Percentiles rank a stretch among this genome's conserved stretches.
These are phyloP conservation scores for Emydomyces testavorans DNA, from an alignment of 2,329 filamentous ascomycete genomes.

Conservation along the genomic window DNA sequence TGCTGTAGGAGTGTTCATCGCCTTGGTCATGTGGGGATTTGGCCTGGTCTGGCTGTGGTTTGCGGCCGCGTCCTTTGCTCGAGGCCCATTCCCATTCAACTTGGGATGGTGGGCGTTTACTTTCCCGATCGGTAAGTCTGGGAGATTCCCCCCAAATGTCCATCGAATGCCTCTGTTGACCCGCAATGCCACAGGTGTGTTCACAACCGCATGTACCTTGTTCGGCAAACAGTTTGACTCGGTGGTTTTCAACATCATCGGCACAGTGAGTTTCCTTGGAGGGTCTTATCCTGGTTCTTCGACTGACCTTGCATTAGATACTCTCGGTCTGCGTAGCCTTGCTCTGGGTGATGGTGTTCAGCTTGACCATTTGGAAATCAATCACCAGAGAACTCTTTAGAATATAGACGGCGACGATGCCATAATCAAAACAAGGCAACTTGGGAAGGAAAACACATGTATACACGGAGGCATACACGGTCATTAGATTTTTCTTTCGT, in stretches of 20 bases:
- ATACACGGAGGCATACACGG: no score
- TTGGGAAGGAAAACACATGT: no score
- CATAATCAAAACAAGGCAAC: no score
- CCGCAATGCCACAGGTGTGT: conserved; percentile 9
- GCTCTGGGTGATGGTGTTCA: conserved; percentile 15
- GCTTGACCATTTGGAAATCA: conserved; percentile 14
- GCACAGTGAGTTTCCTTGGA: conserved; percentile 12
- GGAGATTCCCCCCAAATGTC: not conserved
- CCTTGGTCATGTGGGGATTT: conserved; percentile 47
- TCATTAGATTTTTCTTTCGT: no score
- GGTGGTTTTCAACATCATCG: conserved; percentile 14
- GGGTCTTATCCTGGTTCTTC: not conserved
- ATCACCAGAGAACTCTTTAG: conserved; percentile 15
- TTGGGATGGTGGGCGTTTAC: conserved; percentile 51
- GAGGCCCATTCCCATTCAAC: conserved; percentile 43
- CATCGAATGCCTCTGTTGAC: not conserved
- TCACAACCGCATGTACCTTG: conserved; percentile 15
- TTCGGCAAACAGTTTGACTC: conserved; percentile 15
- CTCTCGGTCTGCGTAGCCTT: conserved; percentile 12
- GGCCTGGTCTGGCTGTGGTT: conserved; percentile 45
- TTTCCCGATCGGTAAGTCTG: conserved; percentile 39
- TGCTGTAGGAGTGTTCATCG: conserved; percentile 44
- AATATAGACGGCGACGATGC: no score
- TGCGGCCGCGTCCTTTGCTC: conserved; percentile 39
- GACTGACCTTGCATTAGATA: conserved; percentile 6